Conservation (phyloP, 257 asterid species). For the Solanum neorickii region DNA sequence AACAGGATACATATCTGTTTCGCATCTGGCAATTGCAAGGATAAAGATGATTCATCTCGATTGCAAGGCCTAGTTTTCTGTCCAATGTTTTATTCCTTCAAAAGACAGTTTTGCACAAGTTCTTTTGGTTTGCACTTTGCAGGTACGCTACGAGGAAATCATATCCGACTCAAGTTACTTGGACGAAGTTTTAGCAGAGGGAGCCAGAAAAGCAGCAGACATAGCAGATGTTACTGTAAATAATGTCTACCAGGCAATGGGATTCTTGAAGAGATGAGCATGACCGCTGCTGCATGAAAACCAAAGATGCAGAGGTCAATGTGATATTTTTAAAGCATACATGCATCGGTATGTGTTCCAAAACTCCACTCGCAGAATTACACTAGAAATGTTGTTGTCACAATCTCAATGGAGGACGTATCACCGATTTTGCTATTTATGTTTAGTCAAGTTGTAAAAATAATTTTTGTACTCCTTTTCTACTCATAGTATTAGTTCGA, state of each 20-base stretch:
- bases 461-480: not conserved
- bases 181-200: slow-evolving; percentile 67
- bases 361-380: not conserved
- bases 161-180: slow-evolving; percentile 52
- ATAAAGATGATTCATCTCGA: not conserved
- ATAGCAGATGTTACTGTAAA: slow-evolving; percentile 61
- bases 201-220: slow-evolving; percentile 66
- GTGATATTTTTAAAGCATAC: not conserved
- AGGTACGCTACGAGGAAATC: slow-evolving; percentile 70
- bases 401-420: not conserved
- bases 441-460: not conserved
- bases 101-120: not conserved
- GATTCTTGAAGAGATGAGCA: slow-evolving; percentile 53
- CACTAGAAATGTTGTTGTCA: not conserved
- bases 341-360: not conserved
- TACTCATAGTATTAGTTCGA: not conserved
- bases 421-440: not conserved
- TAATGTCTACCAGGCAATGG: slow-evolving; percentile 83
- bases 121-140: not conserved
- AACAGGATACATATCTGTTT: not conserved
- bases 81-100: not conserved
- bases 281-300: not conserved
- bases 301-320: not conserved
- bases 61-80: not conserved
- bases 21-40: not conserved